Base-by-base conservation (phyloP, 108 stramenopile species). In the Mediolabrus comicus region DNA sequence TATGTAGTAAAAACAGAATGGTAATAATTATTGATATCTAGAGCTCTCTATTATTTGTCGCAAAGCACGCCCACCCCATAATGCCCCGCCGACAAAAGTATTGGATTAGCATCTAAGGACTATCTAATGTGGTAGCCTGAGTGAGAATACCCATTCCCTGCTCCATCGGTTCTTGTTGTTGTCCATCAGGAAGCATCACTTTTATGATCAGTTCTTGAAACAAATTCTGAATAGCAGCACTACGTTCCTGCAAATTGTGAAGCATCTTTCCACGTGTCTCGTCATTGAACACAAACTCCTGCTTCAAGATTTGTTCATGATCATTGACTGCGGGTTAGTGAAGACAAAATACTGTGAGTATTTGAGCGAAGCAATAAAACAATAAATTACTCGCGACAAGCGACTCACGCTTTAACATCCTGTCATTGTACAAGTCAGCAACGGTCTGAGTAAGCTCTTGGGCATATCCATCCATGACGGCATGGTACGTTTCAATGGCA, bases 391-490 rank as follows among this genome's bases (percentile, higher is more conserved):
- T n/a, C n/a, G n/a, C n/a, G n/a, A n/a, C n/a, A n/a, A n/a, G n/a
- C n/a, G n/a, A n/a, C n/a, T n/a, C n/a, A n/a, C n/a, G 53, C 53
- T 62, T 78, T 24, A 36, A 24, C 31, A 65, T 64, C 16, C 77
- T 39, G 1, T 51, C 28, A 17, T 79, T 69, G 34, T 75, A 79
- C 52, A 83, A 62, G 65, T 79, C 77, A 7, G 77, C 82, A 17
- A 77, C 69, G 3, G 78, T 59, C 43, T 79, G 73, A 12, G 71
- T 69, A 19, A 83, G 69, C 29, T 77, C 82, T 53, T 79, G 52
- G 5, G 46, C 30, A 24, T 38, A 74, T 9, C 16, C 53, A 13
- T 62, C 60, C 12, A 63, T 36, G 1, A 52, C 35, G 25, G 35
- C 25, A 19, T 83, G 77, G 51, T 65, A 79, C 11, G 75, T 68